Base-by-base conservation (phyloP, 805 yeast genomes). In the Candida pseudoglaebosa region DNA sequence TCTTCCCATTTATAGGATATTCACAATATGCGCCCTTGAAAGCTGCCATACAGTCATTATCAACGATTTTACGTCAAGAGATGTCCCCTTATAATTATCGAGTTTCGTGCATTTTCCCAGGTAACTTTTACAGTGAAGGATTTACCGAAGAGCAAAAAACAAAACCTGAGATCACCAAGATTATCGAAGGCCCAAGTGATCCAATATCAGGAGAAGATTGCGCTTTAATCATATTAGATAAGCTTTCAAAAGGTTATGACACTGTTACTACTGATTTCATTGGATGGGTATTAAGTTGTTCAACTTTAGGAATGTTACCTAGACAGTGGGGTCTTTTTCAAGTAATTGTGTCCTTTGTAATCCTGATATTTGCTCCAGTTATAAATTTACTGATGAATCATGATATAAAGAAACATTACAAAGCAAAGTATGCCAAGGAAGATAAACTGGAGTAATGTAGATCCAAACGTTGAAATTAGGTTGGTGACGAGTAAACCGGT, bases 81-180 rank as follows among this genome's bases (percentile, higher is more conserved):
- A 69, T 84, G 31, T 52, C 70, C 1, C 82, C 84, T 4, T 81
- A 78, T 51, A 74, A 81, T 43, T 79, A 82, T 45, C 63, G 82
- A 19, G 84, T 93, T 0, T 75, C 83, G 4, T 79, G 87, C 43
- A 78, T 88, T 0, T 82, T 78, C 52, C 95, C 98, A 0, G 99
- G 99, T 0, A 89, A 88, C 55, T 89, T 91, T 60, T 76, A 71
- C 34, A 82, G 95, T 46, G 98, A 90, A 58, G 99, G 99, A 0
- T 93, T 61, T 53, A 75, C 64, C 3, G 79, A 80, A 42, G 99
- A 93, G 59, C 83, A 90, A 55, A 61, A 63, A 40, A 83, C 95
- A 2, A 93, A 93, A 57, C 98, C 99, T 0, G 75, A 70, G 7
- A 86, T 93, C 40, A 89, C 97, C 1, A 77, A 71, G 46, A 62